phyloP scores from a whole-genome alignment of 2,329 filamentous ascomycete species.

The Graphium sp. region DNA sequence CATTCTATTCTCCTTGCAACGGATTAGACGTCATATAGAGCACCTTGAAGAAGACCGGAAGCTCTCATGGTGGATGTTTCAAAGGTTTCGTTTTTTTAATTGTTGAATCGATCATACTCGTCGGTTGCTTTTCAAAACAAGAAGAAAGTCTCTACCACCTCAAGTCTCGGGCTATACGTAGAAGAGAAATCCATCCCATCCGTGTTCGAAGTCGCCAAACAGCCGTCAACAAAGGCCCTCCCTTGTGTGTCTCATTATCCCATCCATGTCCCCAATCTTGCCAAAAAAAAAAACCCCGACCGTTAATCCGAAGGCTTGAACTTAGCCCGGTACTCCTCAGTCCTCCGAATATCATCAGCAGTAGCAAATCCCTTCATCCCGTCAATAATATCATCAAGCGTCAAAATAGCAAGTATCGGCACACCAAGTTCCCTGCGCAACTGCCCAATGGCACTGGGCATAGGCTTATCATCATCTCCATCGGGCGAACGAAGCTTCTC shows the following conservation, averaged over 20 bases:
- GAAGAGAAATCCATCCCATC: too few species aligned
- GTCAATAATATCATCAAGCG: conserved; percentile 66
- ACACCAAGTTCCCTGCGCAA: conserved; percentile 70
- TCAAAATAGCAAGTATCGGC: conserved; percentile 70
- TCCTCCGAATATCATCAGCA: conserved; percentile 43
- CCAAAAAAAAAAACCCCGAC: too few species aligned
- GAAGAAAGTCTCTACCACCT: too few species aligned
- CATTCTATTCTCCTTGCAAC: neutral
- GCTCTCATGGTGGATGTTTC: neutral
- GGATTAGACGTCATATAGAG: neutral
- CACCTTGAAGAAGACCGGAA: neutral
- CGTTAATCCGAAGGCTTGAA: conserved; percentile 45
- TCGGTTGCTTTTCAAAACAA: too few species aligned
- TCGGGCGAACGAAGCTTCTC: conserved; percentile 57
- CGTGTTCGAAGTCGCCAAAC: too few species aligned
- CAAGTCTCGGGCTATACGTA: too few species aligned
- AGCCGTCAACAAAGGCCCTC: too few species aligned
- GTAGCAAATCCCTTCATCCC: conserved; percentile 46
- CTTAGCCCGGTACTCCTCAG: conserved; percentile 57
- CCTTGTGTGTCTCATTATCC: too few species aligned
- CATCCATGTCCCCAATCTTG: too few species aligned
- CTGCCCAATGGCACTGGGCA: conserved; percentile 71
- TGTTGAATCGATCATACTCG: neutral
- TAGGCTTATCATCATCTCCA: conserved; percentile 49
- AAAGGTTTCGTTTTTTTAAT: neutral